Percentiles rank a stretch among this genome's conserved stretches.
These are phyloP conservation scores for Cordyceps farinosa DNA, from an alignment of 2,329 filamentous ascomycete species.

Conservation along the genomic window DNA sequence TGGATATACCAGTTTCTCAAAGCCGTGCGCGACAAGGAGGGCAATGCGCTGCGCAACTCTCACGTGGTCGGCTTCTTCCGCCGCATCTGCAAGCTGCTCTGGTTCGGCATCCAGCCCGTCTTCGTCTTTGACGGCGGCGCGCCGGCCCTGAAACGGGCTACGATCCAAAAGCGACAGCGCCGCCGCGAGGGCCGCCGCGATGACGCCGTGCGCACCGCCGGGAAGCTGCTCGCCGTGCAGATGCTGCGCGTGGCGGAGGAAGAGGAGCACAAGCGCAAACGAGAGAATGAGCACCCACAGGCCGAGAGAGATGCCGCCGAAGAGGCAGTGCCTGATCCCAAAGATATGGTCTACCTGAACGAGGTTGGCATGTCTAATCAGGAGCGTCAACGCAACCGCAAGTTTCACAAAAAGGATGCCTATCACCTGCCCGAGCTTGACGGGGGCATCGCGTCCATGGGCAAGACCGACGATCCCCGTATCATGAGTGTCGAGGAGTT, in stretches of 20 bases:
- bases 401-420: conserved; percentile 87
- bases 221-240: conserved; percentile 86
- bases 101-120: conserved; percentile 92
- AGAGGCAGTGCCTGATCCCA: conserved; percentile 63
- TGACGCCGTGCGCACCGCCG: conserved; percentile 87
- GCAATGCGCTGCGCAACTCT: conserved; percentile 91
- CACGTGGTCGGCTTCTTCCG: conserved; percentile 98
- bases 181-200: conserved; percentile 85
- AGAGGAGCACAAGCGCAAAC: conserved; percentile 64
- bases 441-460: conserved; percentile 77
- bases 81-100: conserved; percentile 94
- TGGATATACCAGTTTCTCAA: conserved; percentile 99
- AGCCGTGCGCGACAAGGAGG: conserved; percentile 96
- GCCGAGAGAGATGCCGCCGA: conserved; percentile 47
- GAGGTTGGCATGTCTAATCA: conserved; percentile 76
- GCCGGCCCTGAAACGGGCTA: conserved; percentile 84
- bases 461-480: conserved; percentile 82
- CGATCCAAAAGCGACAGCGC: conserved; percentile 73
- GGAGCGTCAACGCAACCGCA: conserved; percentile 69
- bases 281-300: conserved; percentile 41
- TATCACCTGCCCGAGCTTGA: conserved; percentile 91
- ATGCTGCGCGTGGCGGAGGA: conserved; percentile 90
- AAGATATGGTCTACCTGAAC: conserved; percentile 82
- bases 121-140: conserved; percentile 98
- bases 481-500: conserved; percentile 96